Evolutionary conservation across 768 basidiomycete species (phyloP), one percentile per base, ranked within the genome.

Genomic region (Hericium rajendrae): DNA sequence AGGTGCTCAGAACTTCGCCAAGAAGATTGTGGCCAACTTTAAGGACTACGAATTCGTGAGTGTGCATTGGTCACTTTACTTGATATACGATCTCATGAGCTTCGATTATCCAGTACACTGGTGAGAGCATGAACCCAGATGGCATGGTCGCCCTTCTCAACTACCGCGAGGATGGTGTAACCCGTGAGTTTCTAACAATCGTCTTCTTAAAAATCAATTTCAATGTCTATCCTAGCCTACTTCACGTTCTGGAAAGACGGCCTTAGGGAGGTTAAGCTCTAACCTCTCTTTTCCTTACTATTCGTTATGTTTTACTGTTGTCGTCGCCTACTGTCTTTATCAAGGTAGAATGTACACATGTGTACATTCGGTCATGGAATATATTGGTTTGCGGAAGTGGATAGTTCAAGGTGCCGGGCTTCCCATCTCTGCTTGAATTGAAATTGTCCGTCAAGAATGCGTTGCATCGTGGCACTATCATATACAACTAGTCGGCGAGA

Each of bases 221-320:
- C 32, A 51, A 18, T 22, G 18, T 26, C 32, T 40, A 32, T 51
- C 43, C 18, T 63, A 88, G 91, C 92, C 53, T 94, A 89, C 71
- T 83, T 95, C 72, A 94, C 86, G 37, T 90, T 94, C 79, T 97
- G 94, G 94, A 95, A 89, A 75, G 83, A 97, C 73, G 95, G 97
- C 40, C 71, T 94, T 63, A 91, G 94, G 74, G 78, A 83, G 71
- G 68, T 80, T 59, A 93, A 93, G 71, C 77, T 85, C 61, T 92
- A 66, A 68, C 40, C 13, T 69, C 68, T 62, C 60, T 53, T 37
- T 53, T 51, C 43, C 52, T 51, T 51, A 15, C 16, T 16, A 32
- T 16, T 13, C 26, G 28, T 9, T 26, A 11, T 16, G 6, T 16
- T 26, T 16, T 24, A 16, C 8, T 32, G 18, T 51, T 51, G 50